phyloP scores from a whole-genome alignment of 2,329 filamentous ascomycete species.

The Venturia nashicola region DNA sequence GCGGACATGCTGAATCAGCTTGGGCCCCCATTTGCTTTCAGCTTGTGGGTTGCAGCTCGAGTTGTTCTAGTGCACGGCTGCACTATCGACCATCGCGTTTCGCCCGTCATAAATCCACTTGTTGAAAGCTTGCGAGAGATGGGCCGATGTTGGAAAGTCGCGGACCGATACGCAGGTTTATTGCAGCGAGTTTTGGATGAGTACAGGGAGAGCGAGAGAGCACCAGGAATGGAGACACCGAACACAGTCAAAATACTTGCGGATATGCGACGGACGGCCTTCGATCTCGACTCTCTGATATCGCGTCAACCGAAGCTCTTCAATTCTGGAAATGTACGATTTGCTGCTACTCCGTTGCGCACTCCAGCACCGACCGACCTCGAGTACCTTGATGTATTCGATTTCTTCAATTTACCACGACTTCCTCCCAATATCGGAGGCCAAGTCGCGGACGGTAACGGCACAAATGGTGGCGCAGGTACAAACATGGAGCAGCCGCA shows the following conservation, averaged over 20 bases:
- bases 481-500: neutral
- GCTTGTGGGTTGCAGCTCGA: slow-evolving; percentile 81
- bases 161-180: slow-evolving; percentile 66
- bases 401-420: slow-evolving; percentile 85
- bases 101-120: slow-evolving; percentile 67
- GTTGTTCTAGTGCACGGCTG: slow-evolving; percentile 81
- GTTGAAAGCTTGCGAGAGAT: slow-evolving; percentile 72
- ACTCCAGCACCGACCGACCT: slow-evolving; percentile 71
- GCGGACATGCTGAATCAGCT: slow-evolving; percentile 61
- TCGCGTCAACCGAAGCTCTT: slow-evolving; percentile 57
- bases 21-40: slow-evolving; percentile 84
- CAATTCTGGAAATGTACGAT: neutral
- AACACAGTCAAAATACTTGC: slow-evolving; percentile 77
- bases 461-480: slow-evolving; percentile 8
- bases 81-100: slow-evolving; percentile 68
- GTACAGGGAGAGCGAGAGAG: slow-evolving; percentile 45
- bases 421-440: slow-evolving; percentile 35
- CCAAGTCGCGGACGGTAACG: slow-evolving; percentile 7
- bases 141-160: slow-evolving; percentile 76
- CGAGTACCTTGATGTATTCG: slow-evolving; percentile 85
- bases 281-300: slow-evolving; percentile 82
- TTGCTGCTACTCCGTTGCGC: slow-evolving; percentile 40
- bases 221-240: slow-evolving; percentile 55
- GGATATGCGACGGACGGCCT: slow-evolving; percentile 84
- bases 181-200: slow-evolving; percentile 77